Evolutionary conservation across 192 early-diverging fungal species (phyloP).

Genomic region (Backusella morwellensis): DNA sequence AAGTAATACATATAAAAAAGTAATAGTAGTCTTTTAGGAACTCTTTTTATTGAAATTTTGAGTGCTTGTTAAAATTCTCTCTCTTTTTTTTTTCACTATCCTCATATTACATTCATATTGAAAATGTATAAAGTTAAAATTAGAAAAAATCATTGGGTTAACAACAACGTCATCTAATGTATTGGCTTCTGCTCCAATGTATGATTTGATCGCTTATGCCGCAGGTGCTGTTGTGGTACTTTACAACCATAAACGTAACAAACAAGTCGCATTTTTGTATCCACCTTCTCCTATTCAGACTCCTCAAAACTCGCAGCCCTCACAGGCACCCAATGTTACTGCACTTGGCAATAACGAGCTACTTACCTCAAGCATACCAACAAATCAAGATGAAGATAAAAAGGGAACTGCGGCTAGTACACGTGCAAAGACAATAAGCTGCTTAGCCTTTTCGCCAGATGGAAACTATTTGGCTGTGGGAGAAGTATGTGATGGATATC

Average conservation of each 20-base stretch:
- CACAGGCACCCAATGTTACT: background rate
- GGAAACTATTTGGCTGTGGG: constrained; percentile 72
- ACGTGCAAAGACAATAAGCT: constrained; percentile 67
- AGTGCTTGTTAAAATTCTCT: background rate
- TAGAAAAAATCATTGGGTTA: constrained; percentile 69
- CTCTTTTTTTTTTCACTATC: background rate
- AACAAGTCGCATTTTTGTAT: constrained; percentile 60
- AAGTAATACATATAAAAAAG: constrained; percentile 14
- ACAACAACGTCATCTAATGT: constrained; percentile 52
- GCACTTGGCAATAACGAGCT: background rate
- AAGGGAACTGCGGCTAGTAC: constrained; percentile 28
- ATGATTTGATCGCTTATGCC: constrained; percentile 69
- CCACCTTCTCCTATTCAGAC: constrained; percentile 20
- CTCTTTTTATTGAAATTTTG: background rate
- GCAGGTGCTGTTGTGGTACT: constrained; percentile 73
- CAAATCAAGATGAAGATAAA: constrained; percentile 19
- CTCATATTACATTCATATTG: background rate
- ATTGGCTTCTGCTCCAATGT: constrained; percentile 49
- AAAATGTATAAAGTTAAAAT: constrained; percentile 41
- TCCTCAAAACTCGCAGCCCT: background rate
- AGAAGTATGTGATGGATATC: constrained; percentile 48
- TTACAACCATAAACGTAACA: constrained; percentile 70
- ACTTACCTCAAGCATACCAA: background rate
- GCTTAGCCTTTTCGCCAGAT: constrained; percentile 68
- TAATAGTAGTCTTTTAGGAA: constrained; percentile 1